Percentiles rank a stretch among this genome's conserved stretches.
Evolutionary conservation across 2,329 filamentous ascomycete genomes (phyloP).

Genomic region (Metarhizium guizhouense): DNA sequence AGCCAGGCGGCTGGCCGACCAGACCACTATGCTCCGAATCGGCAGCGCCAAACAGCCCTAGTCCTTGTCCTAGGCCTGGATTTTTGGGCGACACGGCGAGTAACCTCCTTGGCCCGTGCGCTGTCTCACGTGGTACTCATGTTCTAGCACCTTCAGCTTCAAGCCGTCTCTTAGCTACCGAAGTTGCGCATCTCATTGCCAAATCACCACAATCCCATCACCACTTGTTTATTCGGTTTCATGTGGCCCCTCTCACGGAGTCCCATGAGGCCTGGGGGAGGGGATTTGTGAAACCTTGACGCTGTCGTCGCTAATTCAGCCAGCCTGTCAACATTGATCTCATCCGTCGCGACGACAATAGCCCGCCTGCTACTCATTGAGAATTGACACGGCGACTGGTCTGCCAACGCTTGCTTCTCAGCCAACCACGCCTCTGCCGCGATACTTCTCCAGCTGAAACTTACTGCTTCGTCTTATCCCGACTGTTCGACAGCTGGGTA

Average conservation of each 20-base stretch:
- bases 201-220: neutral
- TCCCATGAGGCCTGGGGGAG: conserved; percentile 16
- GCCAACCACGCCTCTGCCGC: neutral
- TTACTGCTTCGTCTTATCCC: neutral
- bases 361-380: neutral
- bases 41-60: too few relatives aligned
- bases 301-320: neutral
- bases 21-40: too few relatives aligned
- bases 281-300: conserved; percentile 9
- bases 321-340: neutral
- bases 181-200: neutral
- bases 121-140: conserved; percentile 14
- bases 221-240: conserved; percentile 4
- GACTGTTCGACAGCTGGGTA: neutral
- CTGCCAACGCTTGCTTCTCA: neutral
- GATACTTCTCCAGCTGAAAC: neutral
- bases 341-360: neutral
- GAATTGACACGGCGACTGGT: neutral
- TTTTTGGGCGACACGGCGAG: neutral
- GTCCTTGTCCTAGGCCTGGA: neutral
- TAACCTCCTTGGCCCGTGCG: conserved; percentile 13
- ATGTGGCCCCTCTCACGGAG: conserved; percentile 12
- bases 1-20: too few relatives aligned
- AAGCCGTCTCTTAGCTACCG: neutral
- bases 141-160: conserved; percentile 8